Evolutionary conservation across 179 eudicot genomes (phyloP).

Genomic region (Carnegiea gigantea): DNA sequence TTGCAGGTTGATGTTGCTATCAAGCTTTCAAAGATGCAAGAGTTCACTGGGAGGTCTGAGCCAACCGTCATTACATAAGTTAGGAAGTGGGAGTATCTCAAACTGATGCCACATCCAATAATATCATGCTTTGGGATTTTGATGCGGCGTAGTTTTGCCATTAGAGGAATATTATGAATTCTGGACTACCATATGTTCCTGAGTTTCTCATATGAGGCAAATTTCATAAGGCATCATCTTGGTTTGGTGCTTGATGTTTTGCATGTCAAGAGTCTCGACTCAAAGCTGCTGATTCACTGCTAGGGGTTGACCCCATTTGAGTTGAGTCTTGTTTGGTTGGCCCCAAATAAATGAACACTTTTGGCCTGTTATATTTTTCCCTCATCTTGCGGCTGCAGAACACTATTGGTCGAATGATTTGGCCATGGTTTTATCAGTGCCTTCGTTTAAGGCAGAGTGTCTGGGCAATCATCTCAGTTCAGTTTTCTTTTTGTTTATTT

Average conservation of each 20-base stretch:
- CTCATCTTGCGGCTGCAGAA: background rate
- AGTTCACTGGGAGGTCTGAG: conserved; percentile 82
- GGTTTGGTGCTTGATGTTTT: background rate
- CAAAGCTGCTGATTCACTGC: background rate
- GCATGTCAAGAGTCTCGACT: background rate
- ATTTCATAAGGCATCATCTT: background rate
- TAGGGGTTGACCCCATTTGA: background rate
- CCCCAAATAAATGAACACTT: conserved; percentile 2
- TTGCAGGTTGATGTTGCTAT: conserved; percentile 88
- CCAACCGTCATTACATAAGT: conserved; percentile 89
- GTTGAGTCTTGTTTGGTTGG: background rate
- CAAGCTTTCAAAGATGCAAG: conserved; percentile 87
- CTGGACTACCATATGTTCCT: conserved; percentile 6
- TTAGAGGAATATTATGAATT: background rate
- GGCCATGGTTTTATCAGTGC: background rate
- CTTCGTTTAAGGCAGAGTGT: background rate
- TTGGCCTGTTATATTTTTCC: background rate
- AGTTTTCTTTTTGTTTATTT: too few relatives aligned
- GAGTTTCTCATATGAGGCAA: background rate
- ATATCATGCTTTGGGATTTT: background rate
- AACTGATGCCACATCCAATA: background rate
- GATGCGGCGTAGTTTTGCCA: background rate
- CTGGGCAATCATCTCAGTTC: background rate
- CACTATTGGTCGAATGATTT: background rate
- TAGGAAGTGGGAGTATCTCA: background rate